Evolutionary conservation across 176 grass and related monocot genomes (phyloP).

Genomic region (Carex myosuroides): DNA sequence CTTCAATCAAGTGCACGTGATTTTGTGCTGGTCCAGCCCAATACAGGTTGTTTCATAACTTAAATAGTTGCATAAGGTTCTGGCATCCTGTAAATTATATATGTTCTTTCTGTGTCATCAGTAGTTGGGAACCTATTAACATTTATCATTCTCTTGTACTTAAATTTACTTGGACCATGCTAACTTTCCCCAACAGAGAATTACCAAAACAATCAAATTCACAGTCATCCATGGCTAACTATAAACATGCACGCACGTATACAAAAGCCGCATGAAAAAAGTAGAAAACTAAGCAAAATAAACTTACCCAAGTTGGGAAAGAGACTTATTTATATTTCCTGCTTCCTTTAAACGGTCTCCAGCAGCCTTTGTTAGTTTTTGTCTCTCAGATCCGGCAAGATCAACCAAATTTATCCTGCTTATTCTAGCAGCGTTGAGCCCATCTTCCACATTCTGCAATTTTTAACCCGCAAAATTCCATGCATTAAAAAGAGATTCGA

Average conservation of each 20-base stretch:
- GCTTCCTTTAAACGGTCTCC: conserved; percentile 90
- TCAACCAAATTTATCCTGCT: conserved; percentile 98
- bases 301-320: conserved; percentile 92
- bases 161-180: neutral
- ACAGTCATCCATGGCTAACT: neutral
- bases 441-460: conserved; percentile 65
- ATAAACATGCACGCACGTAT: neutral
- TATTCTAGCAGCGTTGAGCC: conserved; percentile 55
- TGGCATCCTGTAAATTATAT: neutral
- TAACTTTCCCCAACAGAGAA: neutral
- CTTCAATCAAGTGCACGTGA: neutral
- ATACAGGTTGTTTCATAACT: neutral
- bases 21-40: neutral
- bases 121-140: neutral
- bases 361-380: conserved; percentile 74
- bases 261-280: neutral
- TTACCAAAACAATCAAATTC: neutral
- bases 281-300: neutral
- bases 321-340: conserved; percentile 97
- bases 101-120: neutral
- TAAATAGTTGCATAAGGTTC: neutral
- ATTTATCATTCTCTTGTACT: neutral
- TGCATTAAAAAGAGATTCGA: neutral
- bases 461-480: neutral
- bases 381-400: conserved; percentile 94